These are phyloP conservation scores for Pseudisothecium myosuroides DNA, from an alignment of 225 moss, liverwort and hornwort genomes.

Conservation along the genomic window DNA sequence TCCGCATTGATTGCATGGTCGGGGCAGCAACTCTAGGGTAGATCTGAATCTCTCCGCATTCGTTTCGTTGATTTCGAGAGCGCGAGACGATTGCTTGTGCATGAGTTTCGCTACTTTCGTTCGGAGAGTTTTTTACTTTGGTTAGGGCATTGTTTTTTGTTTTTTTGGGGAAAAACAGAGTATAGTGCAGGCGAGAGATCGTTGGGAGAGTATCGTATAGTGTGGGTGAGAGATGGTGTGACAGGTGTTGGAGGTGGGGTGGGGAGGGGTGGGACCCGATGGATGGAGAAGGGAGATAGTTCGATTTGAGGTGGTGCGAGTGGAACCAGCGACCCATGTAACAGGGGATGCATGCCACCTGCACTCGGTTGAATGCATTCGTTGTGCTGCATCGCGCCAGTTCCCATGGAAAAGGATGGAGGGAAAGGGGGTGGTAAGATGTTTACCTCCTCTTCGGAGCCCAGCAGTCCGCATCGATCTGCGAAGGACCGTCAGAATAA, in stretches of 20 bases:
- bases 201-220: not conserved
- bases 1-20: not conserved
- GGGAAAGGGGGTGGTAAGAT: slow-evolving; percentile 21
- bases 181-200: not conserved
- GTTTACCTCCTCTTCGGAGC: slow-evolving; percentile 25
- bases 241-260: not conserved
- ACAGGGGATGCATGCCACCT: slow-evolving; percentile 29
- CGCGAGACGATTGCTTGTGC: not conserved
- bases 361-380: slow-evolving; percentile 40
- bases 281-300: slow-evolving; percentile 24
- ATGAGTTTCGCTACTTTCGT: not conserved
- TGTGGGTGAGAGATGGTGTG: not conserved
- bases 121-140: not conserved
- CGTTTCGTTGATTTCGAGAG: not conserved
- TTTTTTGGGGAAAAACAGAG: not conserved
- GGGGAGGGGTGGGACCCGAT: slow-evolving; percentile 17
- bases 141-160: slow-evolving; percentile 1
- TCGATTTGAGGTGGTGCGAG: not conserved
- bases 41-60: not conserved
- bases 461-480: slow-evolving; percentile 29
- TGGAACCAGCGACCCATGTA: not conserved
- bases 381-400: slow-evolving; percentile 59
- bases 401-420: slow-evolving; percentile 40
- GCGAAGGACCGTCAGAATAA: slow-evolving; percentile 16
- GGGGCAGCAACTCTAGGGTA: not conserved